Evolutionary conservation across 108 stramenopile genomes (phyloP).

Genomic region (Bacterosira constricta): DNA sequence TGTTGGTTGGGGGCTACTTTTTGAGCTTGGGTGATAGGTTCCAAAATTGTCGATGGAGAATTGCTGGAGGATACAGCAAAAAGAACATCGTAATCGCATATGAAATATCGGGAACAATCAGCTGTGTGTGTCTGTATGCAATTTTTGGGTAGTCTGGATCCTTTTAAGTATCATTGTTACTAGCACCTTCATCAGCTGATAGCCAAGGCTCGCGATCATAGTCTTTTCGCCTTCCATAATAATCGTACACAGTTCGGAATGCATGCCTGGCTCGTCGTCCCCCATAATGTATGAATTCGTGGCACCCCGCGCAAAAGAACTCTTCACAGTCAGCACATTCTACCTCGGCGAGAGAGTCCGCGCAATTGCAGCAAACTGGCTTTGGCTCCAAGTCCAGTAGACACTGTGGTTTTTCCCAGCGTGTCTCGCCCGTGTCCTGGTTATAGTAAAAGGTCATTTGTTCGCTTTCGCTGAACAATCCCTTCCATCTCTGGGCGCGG

Average conservation of each 20-base stretch:
- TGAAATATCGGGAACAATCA: too few relatives aligned
- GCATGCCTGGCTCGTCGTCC: slow-evolving; percentile 5
- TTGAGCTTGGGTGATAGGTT: too few relatives aligned
- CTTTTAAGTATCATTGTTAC: background rate
- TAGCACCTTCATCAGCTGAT: background rate
- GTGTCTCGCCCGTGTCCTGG: slow-evolving; percentile 77
- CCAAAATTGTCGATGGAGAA: too few relatives aligned
- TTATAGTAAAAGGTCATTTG: slow-evolving; percentile 75
- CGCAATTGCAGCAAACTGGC: slow-evolving; percentile 77
- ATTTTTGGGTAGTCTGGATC: too few relatives aligned
- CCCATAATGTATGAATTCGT: slow-evolving; percentile 32
- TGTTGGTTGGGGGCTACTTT: too few relatives aligned
- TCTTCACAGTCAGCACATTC: slow-evolving; percentile 77
- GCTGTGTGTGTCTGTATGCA: too few relatives aligned
- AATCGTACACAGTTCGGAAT: slow-evolving; percentile 34
- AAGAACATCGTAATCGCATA: too few relatives aligned
- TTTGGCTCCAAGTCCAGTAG: slow-evolving; percentile 75
- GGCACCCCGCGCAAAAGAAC: slow-evolving; percentile 70
- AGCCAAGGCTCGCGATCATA: slow-evolving; percentile 17
- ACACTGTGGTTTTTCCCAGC: slow-evolving; percentile 82
- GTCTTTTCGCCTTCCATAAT: slow-evolving; percentile 31
- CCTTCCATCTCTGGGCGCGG: slow-evolving; percentile 66
- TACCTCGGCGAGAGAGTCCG: slow-evolving; percentile 53
- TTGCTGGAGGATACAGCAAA: too few relatives aligned
- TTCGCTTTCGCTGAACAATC: slow-evolving; percentile 55